Evolutionary conservation across 2,329 filamentous ascomycete genomes (phyloP).

Genomic region (Tolypocladium cylindrosporum): DNA sequence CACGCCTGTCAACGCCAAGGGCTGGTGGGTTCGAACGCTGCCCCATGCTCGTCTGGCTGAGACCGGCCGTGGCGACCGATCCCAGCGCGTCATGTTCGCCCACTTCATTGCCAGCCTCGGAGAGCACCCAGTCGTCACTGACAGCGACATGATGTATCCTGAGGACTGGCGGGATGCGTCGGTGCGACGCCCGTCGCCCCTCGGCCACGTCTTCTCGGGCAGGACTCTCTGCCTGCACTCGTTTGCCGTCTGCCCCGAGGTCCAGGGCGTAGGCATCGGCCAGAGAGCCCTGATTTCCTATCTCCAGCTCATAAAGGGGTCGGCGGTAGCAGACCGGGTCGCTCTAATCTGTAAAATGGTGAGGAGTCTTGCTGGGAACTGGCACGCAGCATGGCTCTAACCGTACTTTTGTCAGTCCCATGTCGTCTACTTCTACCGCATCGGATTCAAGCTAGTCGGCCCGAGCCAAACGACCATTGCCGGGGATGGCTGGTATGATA

Average conservation of each 20-base stretch:
- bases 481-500: too few species aligned
- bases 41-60: conserved; percentile 45
- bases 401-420: too few species aligned
- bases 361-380: too few species aligned
- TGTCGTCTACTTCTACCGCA: too few species aligned
- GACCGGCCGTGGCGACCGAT: conserved; percentile 23
- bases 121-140: conserved; percentile 42
- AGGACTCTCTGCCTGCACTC: conserved; percentile 74
- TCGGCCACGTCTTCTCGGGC: conserved; percentile 63
- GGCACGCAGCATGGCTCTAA: too few species aligned
- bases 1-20: conserved; percentile 31
- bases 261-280: conserved; percentile 66
- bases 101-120: conserved; percentile 72
- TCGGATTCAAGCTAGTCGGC: too few species aligned
- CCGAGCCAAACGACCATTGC: too few species aligned
- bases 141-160: not conserved
- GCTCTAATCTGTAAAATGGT: too few species aligned
- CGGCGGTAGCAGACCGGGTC: too few species aligned
- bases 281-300: conserved; percentile 46
- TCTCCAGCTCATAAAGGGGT: too few species aligned
- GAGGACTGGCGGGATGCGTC: not conserved
- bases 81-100: conserved; percentile 54
- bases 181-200: not conserved
- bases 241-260: conserved; percentile 65
- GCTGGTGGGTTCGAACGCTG: conserved; percentile 40